Evolutionary conservation across 257 asterid species (phyloP).

Genomic region (Cinchona pubescens): DNA sequence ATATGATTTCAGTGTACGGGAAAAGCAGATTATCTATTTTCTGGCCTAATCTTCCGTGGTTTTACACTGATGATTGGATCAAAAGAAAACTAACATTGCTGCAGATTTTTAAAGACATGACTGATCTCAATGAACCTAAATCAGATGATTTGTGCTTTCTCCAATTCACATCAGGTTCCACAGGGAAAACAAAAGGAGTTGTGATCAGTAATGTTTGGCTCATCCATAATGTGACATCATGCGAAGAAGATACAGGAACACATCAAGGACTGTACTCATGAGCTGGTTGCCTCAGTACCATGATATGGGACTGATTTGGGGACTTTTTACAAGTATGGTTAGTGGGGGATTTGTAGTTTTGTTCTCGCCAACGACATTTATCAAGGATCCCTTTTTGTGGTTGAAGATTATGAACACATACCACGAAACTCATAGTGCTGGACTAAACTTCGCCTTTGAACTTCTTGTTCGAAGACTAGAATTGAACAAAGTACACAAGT

Average conservation of each 20-base stretch:
- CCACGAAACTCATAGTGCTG: conserved; percentile 72
- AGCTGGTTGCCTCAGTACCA: conserved; percentile 80
- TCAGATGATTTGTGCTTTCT: conserved; percentile 51
- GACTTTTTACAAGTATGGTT: conserved; percentile 56
- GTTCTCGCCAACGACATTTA: conserved; percentile 60
- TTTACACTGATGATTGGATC: conserved; percentile 62
- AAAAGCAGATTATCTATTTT: conserved; percentile 24
- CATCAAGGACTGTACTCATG: conserved; percentile 52
- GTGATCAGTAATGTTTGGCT: conserved; percentile 65
- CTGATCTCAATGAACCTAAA: conserved; percentile 27
- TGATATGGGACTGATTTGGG: conserved; percentile 77
- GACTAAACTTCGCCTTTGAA: conserved; percentile 64
- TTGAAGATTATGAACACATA: conserved; percentile 46
- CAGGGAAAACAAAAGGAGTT: conserved; percentile 69
- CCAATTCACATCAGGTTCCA: conserved; percentile 71
- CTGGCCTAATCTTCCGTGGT: conserved; percentile 66
- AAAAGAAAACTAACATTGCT: conserved; percentile 36
- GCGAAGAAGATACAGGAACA: conserved; percentile 53
- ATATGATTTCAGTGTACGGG: conserved; percentile 29
- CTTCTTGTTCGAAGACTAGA: conserved; percentile 53
- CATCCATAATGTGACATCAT: conserved; percentile 63
- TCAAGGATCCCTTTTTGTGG: conserved; percentile 59
- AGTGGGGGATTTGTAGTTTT: conserved; percentile 64
- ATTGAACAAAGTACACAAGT: conserved; percentile 27
- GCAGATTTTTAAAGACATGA: conserved; percentile 12